Evolutionary conservation across 495 filamentous ascomycete species (phyloP).

Genomic region (Staphylotrichum tortipilum): DNA sequence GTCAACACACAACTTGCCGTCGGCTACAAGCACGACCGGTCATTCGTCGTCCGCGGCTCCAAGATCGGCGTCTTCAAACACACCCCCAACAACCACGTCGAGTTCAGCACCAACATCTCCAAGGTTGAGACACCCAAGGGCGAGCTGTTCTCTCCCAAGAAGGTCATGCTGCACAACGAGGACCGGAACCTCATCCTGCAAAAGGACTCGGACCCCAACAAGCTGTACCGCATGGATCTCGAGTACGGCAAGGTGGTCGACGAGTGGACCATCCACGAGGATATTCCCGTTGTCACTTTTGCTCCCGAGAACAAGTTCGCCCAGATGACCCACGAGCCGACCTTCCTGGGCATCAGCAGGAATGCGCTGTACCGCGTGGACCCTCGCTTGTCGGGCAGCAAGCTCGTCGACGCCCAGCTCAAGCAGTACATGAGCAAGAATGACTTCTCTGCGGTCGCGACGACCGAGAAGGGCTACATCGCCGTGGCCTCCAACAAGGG

Average conservation of each 20-base stretch:
- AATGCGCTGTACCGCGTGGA: constrained; percentile 94
- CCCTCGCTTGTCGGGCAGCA: constrained; percentile 80
- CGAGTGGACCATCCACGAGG: constrained; percentile 98
- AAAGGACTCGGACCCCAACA: constrained; percentile 74
- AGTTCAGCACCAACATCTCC: constrained; percentile 96
- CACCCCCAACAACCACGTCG: constrained; percentile 79
- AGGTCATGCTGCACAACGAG: constrained; percentile 95
- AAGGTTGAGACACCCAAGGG: constrained; percentile 88
- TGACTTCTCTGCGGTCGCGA: constrained; percentile 87
- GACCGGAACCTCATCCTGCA: constrained; percentile 91
- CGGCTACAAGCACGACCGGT: constrained; percentile 94
- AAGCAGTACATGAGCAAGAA: constrained; percentile 97
- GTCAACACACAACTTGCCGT: constrained; percentile 96
- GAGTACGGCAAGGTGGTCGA: constrained; percentile 99
- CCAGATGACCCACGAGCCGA: constrained; percentile 92
- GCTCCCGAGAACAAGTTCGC: constrained; percentile 95
- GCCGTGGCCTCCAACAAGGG: constrained; percentile 96
- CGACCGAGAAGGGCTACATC: constrained; percentile 91
- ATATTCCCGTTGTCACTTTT: constrained; percentile 85
- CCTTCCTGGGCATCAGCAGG: constrained; percentile 82
- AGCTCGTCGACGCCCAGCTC: constrained; percentile 82
- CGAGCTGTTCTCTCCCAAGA: constrained; percentile 84
- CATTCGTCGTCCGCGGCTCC: constrained; percentile 90
- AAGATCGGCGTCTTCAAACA: constrained; percentile 99
- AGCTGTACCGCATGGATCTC: constrained; percentile 94